Base-by-base conservation (phyloP, 805 yeast species). In the Schwanniomyces yamadae region DNA sequence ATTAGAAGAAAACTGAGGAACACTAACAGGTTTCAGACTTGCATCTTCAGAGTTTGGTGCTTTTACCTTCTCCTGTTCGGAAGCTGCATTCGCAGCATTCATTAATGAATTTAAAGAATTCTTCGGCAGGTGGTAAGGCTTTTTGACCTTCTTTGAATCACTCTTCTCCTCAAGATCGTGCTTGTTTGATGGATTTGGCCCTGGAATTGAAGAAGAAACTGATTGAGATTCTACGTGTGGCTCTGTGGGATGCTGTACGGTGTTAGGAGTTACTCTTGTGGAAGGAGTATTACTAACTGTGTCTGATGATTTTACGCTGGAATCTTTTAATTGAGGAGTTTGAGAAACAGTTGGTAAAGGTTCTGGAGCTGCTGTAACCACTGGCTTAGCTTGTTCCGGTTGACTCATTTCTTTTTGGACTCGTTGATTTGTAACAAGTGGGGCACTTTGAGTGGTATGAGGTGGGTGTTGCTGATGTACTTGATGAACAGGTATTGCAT, bases 121-220 rank as follows among this genome's bases (percentile, higher is more conserved):
- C 16, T 28, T 18, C 44, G 3, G 33, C 32, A 10, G 31, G 37
- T 36, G n/a, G 36, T 38, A 23, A 39, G 57, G 42, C 33, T 55
- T 54, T 41, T 65, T 56, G 24, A 49, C 29, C n/a, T 45, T 42
- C 40, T 55, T 52, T 13, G 53, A 31, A 31, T 65, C 69, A n/a
- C 41, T 38, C 42, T 63, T 64, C 10, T 63, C 69, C 3, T 68
- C 73, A 38, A 68, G 57, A 20, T 64, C 70, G 25, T 59, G 66
- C 38, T 68, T 68, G 15, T 48, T 46, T n/a, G 29, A 27, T 5
- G n/a, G 4, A 10, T 27, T 18, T 10, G 29, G 20, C 15, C 13
- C 5, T 9, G 20, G 10, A 27, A 27, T 11, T 16, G 29, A 2
- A 5, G 4, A 6, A 4, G 15, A 6, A 12, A 16, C 27, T 24